phyloP scores from a whole-genome alignment of 331 rosid genomes.

The Acacia pycnantha region DNA sequence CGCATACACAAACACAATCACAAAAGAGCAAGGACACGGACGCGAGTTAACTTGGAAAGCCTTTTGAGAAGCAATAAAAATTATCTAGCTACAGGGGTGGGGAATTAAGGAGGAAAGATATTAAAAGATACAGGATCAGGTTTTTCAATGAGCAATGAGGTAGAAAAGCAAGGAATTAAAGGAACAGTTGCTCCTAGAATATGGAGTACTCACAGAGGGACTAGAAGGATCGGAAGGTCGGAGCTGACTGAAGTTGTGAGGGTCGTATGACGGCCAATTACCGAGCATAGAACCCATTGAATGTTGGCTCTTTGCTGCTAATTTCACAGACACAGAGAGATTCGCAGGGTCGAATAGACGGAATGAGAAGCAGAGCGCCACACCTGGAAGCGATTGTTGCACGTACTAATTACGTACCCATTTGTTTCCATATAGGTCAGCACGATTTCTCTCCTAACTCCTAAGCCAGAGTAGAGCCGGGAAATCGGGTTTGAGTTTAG shows the following conservation, averaged over 20 bases:
- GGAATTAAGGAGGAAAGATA: neutral
- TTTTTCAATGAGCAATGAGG: conserved; percentile 8
- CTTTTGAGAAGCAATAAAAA: neutral
- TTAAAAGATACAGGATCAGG: conserved; percentile 13
- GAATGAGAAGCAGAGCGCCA: neutral
- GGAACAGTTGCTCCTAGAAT: conserved; percentile 19
- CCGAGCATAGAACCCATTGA: conserved; percentile 82
- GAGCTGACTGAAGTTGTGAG: conserved; percentile 94
- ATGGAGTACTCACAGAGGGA: conserved; percentile 73
- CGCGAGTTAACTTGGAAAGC: neutral
- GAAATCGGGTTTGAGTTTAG: too few relatives aligned
- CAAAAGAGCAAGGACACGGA: neutral
- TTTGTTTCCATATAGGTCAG: neutral
- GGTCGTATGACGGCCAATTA: conserved; percentile 86
- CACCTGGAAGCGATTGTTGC: conserved; percentile 29
- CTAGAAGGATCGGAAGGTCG: conserved; percentile 84
- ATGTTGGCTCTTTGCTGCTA: conserved; percentile 9
- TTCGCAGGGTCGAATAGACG: conserved; percentile 10
- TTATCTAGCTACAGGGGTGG: neutral
- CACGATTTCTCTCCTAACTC: neutral
- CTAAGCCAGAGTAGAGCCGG: too few relatives aligned
- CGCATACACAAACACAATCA: neutral
- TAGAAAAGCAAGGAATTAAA: conserved; percentile 14
- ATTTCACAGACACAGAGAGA: conserved; percentile 22
- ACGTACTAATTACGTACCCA: conserved; percentile 25